These are phyloP conservation scores for Dipteronia dyeriana DNA, from an alignment of 345 rosid genomes.

Conservation along the genomic window DNA sequence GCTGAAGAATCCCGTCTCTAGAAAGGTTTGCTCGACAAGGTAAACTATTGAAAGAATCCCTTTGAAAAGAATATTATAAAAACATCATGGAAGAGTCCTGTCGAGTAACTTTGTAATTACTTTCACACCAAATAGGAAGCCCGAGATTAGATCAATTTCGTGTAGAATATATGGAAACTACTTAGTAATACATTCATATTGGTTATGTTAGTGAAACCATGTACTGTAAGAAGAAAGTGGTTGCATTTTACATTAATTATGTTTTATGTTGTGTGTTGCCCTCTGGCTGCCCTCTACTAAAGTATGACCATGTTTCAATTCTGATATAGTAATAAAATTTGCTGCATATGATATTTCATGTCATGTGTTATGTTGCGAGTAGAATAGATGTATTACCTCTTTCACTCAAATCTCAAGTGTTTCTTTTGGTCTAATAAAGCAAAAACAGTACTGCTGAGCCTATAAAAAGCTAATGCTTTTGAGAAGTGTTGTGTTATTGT, in stretches of 20 bases:
- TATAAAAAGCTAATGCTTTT: no score
- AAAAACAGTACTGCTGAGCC: no score
- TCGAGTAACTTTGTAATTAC: slow-evolving; percentile 15
- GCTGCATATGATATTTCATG: background rate
- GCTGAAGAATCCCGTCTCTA: background rate
- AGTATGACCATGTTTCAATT: background rate
- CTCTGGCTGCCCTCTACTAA: background rate
- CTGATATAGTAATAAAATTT: background rate
- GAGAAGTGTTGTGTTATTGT: background rate
- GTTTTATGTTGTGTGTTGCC: background rate
- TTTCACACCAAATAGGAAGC: slow-evolving; percentile 12
- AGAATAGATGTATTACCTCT: background rate
- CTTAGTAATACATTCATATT: background rate
- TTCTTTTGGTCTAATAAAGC: no score
- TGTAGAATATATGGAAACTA: background rate
- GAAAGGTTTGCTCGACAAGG: slow-evolving; percentile 40
- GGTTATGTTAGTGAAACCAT: background rate
- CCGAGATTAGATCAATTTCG: background rate
- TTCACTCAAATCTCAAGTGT: no score
- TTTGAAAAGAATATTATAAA: slow-evolving; percentile 40
- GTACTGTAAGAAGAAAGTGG: background rate
- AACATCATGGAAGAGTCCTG: slow-evolving; percentile 3
- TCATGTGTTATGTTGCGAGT: background rate
- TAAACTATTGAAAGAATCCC: slow-evolving; percentile 51
- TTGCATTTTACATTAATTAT: background rate